Evolutionary conservation across 192 early-diverging fungal species (phyloP).

Genomic region (Linnemannia exigua): DNA sequence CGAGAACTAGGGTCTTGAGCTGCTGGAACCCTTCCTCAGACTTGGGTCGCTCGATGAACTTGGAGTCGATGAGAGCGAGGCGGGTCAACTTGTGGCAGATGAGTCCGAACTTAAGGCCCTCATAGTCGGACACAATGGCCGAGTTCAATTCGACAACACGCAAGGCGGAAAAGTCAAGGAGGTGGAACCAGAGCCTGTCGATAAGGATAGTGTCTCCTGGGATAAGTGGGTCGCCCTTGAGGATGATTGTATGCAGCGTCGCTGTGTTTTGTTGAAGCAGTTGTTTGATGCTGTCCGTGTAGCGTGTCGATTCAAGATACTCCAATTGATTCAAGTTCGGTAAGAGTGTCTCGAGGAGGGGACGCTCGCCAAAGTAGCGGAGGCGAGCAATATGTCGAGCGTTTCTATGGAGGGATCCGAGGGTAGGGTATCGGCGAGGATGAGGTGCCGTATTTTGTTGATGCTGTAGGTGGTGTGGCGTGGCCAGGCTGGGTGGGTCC

Average conservation of each 20-base stretch:
- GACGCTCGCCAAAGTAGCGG: constrained; percentile 19
- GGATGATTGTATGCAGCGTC: constrained; percentile 15
- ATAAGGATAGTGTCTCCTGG: constrained; percentile 14
- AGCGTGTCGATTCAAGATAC: constrained; percentile 19
- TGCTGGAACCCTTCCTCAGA: constrained; percentile 14
- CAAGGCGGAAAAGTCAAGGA: constrained; percentile 2
- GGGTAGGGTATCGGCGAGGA: not conserved
- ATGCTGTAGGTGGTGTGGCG: not conserved
- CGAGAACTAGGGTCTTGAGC: constrained; percentile 16
- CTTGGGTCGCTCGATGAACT: constrained; percentile 26
- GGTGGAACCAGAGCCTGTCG: constrained; percentile 13
- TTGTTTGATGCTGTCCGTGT: constrained; percentile 13
- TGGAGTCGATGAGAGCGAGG: constrained; percentile 18
- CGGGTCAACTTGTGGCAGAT: constrained; percentile 13
- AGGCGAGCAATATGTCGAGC: constrained; percentile 13
- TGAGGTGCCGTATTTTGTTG: not conserved
- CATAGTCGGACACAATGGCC: constrained; percentile 34
- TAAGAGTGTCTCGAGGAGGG: not conserved
- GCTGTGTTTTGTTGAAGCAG: constrained; percentile 21
- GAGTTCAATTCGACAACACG: constrained; percentile 11
- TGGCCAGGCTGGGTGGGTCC: not conserved
- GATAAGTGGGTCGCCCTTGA: constrained; percentile 16
- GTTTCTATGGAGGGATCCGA: constrained; percentile 11
- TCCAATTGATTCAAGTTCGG: constrained; percentile 20
- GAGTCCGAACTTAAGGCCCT: constrained; percentile 1